Evolutionary conservation across 257 asterid species (phyloP).

Genomic region (Nicotiana tomentosiformis): DNA sequence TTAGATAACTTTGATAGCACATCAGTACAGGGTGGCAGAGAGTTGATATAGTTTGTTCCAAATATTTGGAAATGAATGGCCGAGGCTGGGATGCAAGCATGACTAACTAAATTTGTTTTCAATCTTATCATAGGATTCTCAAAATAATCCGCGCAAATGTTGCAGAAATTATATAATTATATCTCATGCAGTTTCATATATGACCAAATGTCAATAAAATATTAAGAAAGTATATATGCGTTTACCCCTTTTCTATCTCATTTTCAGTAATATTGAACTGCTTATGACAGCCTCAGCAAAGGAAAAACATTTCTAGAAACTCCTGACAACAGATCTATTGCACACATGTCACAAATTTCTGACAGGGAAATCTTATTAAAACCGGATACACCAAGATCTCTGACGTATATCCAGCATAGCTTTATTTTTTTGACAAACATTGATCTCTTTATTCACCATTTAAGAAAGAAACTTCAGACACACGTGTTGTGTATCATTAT

Average conservation of each 20-base stretch:
- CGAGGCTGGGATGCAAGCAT: background rate
- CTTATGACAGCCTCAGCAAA: background rate
- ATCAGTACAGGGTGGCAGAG: background rate
- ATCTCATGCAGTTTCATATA: background rate
- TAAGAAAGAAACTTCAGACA: background rate
- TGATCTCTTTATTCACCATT: background rate
- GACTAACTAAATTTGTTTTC: background rate
- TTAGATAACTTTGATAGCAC: background rate
- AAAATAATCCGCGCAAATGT: background rate
- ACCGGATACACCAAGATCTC: background rate
- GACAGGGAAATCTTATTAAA: background rate
- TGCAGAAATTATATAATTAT: background rate
- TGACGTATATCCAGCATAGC: background rate
- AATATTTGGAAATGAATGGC: background rate
- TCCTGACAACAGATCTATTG: background rate
- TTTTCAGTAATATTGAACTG: background rate
- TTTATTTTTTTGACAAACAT: background rate
- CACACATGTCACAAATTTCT: background rate
- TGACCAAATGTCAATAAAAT: background rate
- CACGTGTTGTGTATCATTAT: background rate
- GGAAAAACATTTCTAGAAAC: background rate
- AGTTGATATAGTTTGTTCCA: background rate
- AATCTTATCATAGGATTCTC: background rate
- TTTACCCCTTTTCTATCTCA: background rate
- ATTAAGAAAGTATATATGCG: background rate